Base-by-base conservation (phyloP, 1,284 basidiomycete species). In the Cutaneotrichosporon sp. region DNA sequence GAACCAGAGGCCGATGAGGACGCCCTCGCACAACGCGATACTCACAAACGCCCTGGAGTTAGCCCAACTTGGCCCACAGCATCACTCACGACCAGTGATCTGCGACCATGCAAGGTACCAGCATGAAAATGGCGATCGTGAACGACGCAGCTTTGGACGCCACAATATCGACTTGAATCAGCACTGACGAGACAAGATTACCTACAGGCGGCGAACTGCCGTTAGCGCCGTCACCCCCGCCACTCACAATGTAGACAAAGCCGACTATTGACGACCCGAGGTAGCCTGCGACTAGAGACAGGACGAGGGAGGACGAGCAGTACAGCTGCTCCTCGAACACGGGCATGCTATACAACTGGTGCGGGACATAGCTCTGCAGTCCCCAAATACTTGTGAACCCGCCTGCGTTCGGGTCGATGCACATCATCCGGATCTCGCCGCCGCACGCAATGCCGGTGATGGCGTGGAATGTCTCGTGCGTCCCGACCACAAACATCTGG, bases 1-100 rank as follows among this genome's bases (percentile, higher is more conserved):
- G 49, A 75, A 76, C 74, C 74, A 76, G 4, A 76, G 44, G 1
- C 73, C 75, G 23, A 76, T 68, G 50, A 76, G 63, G 17, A 76
- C 49, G 0, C 60, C 70, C 49, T 75, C 72, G 43, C 67, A 67
- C 1, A 58, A 40, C 12, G 72, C 62, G 40, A 74, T 70, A 48
- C 72, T 73, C 5, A 63, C 63, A 48, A 70, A 75, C 2, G 72
- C 71, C 8, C 72, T 74, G 49, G 8, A 12, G 1, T 22, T 30
- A 60, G 8, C 35, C 12, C 22, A 23, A 10, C 20, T 12, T 18
- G 2, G 17, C 21, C 13, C 3, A 5, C 10, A 13, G 13, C 7
- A 18, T 61, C n/a, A n/a, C 70, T 59, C 46, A 75, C 73, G 72
- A 63, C 63, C 71, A 69, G 34, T 68, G 67, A 45, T 72, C 68